Evolutionary conservation across 2,329 filamentous ascomycete species (phyloP).

Genomic region (Fusarium sublunatum): DNA sequence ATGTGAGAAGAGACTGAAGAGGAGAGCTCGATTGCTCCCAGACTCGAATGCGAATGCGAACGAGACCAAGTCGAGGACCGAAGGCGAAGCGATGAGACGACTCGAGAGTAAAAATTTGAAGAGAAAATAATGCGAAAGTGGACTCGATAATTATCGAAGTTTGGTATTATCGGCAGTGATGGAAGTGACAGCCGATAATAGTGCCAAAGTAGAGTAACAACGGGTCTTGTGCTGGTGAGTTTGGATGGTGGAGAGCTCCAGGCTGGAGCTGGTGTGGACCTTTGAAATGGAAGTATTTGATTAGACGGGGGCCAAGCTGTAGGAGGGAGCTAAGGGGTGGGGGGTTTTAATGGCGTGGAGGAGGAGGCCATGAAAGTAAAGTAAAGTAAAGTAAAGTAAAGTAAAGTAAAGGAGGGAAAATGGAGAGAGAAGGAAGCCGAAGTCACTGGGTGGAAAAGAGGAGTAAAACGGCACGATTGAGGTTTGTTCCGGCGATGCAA

Average conservation of each 20-base stretch:
- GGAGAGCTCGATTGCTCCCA: conserved; percentile 33
- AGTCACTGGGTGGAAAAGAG: conserved; percentile 25
- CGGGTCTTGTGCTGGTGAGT: conserved; percentile 38
- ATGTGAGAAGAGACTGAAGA: conserved; percentile 32
- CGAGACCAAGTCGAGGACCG: conserved; percentile 10
- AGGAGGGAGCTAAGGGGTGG: conserved; percentile 25
- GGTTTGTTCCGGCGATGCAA: conserved; percentile 36
- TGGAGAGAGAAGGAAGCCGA: conserved; percentile 7
- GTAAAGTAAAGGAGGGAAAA: conserved; percentile 5
- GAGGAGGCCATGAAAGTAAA: not conserved
- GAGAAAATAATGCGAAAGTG: conserved; percentile 19
- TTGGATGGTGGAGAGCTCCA: conserved; percentile 44
- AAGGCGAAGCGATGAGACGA: not conserved
- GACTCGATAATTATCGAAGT: conserved; percentile 34
- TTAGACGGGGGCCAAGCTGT: conserved; percentile 28
- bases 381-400: not conserved
- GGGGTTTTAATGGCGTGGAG: not conserved
- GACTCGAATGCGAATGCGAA: conserved; percentile 13
- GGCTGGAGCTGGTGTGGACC: conserved; percentile 48
- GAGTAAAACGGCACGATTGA: conserved; percentile 32
- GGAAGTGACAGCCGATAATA: conserved; percentile 29
- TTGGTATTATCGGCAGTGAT: conserved; percentile 29
- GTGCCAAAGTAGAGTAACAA: conserved; percentile 37
- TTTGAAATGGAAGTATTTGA: conserved; percentile 23
- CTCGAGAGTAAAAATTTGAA: conserved; percentile 8